Percentiles rank a stretch among this genome's conserved stretches.
phyloP scores from a whole-genome alignment of 2,329 filamentous ascomycete species.

The Colletotrichum tamarilloi region DNA sequence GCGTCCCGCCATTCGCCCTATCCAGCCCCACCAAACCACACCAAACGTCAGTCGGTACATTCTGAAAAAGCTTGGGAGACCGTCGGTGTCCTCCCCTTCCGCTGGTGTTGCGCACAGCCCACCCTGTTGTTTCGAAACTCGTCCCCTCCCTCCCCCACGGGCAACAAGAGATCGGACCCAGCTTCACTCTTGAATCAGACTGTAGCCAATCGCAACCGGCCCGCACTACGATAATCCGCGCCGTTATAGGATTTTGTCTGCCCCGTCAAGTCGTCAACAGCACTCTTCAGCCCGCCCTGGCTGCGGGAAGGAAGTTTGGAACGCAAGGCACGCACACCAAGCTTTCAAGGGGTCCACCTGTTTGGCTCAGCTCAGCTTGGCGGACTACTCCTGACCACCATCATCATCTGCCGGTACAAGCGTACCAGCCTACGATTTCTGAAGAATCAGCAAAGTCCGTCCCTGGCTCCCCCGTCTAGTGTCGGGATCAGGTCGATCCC shows the following conservation, averaged over 20 bases:
- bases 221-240: background rate
- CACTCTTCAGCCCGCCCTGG: background rate
- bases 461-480: background rate
- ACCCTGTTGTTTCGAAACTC: constrained; percentile 23
- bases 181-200: constrained; percentile 15
- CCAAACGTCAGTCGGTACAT: background rate
- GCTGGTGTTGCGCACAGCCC: constrained; percentile 19
- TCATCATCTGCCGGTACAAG: too few relatives aligned
- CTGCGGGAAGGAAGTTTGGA: background rate
- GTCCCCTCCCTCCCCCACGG: background rate
- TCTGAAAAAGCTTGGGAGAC: background rate
- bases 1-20: background rate
- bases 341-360: background rate
- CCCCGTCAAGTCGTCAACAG: background rate
- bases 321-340: background rate
- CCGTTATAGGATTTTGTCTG: background rate
- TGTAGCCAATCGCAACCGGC: constrained; percentile 20
- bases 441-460: background rate
- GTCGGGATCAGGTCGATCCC: constrained; percentile 8
- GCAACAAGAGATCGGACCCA: background rate
- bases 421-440: background rate
- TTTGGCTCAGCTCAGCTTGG: background rate
- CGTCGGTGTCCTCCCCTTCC: constrained; percentile 9
- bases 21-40: constrained; percentile 13
- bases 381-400: background rate